A percentile compares a stretch with the other conserved stretches of the same genome.
phyloP scores from a whole-genome alignment of 2,329 filamentous ascomycete genomes.

The Plectosphaerella cucumerina region DNA sequence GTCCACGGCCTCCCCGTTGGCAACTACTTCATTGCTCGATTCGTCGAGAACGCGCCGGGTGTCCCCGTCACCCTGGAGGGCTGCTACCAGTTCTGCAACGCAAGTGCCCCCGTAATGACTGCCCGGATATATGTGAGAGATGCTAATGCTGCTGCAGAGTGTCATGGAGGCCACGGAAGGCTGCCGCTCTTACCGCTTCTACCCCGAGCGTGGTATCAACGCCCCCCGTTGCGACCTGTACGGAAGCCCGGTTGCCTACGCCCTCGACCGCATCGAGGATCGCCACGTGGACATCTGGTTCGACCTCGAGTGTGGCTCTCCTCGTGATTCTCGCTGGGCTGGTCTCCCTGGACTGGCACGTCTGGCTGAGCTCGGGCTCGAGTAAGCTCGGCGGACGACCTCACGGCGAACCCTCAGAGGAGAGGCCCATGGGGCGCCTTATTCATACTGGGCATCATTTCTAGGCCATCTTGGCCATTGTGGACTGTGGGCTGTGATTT shows the following conservation, averaged over 20 bases:
- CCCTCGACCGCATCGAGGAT: constrained; percentile 22
- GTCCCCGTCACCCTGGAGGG: constrained; percentile 31
- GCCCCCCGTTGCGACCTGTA: constrained; percentile 31
- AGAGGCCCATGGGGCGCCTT: no score
- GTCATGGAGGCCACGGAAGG: constrained; percentile 23
- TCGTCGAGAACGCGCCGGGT: constrained; percentile 25
- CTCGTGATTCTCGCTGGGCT: constrained; percentile 18
- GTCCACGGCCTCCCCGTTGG: constrained; percentile 29
- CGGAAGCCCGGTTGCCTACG: constrained; percentile 23
- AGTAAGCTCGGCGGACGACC: neutral
- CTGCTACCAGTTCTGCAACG: constrained; percentile 38
- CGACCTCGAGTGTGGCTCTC: constrained; percentile 30
- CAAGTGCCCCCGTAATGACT: constrained; percentile 16
- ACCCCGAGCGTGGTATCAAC: constrained; percentile 21
- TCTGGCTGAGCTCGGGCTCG: constrained; percentile 7
- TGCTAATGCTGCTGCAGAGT: constrained; percentile 16
- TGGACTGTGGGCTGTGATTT: no score
- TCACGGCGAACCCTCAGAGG: neutral
- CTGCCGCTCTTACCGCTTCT: constrained; percentile 32
- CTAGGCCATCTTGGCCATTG: no score
- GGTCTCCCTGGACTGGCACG: constrained; percentile 8
- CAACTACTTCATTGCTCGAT: constrained; percentile 33
- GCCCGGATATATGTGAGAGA: no score
- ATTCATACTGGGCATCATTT: no score
- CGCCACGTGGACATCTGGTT: constrained; percentile 26